Base-by-base conservation (phyloP, 768 basidiomycete species). In the Botryobasidium botryosum region DNA sequence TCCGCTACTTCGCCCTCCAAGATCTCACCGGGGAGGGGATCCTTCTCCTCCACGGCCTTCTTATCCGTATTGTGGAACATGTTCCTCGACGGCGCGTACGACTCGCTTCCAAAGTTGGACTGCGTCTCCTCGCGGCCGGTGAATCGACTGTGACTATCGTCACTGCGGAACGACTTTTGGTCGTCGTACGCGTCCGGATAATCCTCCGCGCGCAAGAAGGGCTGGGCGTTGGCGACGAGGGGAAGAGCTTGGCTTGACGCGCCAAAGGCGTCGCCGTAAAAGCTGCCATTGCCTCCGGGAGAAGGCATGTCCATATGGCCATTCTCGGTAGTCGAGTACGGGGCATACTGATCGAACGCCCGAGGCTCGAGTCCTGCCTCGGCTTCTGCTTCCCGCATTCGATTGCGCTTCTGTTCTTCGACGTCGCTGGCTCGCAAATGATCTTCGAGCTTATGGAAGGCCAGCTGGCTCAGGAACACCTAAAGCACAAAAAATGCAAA, bases 51-150 rank as follows among this genome's bases (percentile, higher is more conserved):
- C 17, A 35, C 39, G 4, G 70, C 77, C 50, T 77, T 73, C 57
- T 76, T 80, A 50, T 87, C 80, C 1, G 75, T 69, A 49, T 75
- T 77, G 51, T 82, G 78, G 72, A 96, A 94, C 91, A 94, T 96
- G 54, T 94, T 94, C 26, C 86, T 65, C 0, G 85, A 88, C 0
- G 91, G 91, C 0, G 90, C 91, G 54, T 94, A 96, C 0, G 82
- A 83, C 57, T 94, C 90, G 3, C 84, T 84, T 3, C 88, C 88
- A 52, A 82, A 78, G 55, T 84, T 81, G 0, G 84, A 87, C 37
- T 68, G 68, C 0, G 77, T 70, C 35, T 88, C 85, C 48, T 83
- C 83, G 24, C 77, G 72, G 50, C 81, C 72, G 0, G 83, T 85
- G 43, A 81, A 71, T 43, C 78, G 69, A 54, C 79, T 87, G 5